Conservation (phyloP, 192 early-diverging fungal species). For the Pilaira anomala region DNA sequence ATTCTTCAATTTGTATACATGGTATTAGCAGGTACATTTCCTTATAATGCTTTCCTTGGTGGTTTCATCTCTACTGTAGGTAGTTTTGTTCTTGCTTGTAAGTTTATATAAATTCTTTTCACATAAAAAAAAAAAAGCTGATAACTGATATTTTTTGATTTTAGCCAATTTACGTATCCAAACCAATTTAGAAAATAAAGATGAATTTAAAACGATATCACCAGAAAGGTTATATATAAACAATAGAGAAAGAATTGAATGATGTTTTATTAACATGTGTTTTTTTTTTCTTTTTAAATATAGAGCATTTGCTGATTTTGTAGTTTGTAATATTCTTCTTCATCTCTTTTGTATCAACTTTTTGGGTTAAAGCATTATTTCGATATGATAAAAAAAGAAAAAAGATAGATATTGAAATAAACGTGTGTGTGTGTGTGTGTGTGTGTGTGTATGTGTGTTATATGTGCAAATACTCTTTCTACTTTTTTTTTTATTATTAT, state of each 20-base stretch:
- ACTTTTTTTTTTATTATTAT: too few relatives aligned
- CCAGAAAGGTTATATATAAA: slow-evolving; percentile 66
- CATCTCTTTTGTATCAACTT: slow-evolving; percentile 92
- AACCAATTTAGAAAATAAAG: slow-evolving; percentile 76
- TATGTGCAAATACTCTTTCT: too few relatives aligned
- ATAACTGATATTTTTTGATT: not conserved
- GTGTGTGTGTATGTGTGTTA: too few relatives aligned
- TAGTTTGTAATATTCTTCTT: slow-evolving; percentile 78
- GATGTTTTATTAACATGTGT: not conserved
- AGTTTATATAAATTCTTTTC: slow-evolving; percentile 45
- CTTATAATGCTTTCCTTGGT: slow-evolving; percentile 96
- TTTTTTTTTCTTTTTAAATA: too few relatives aligned
- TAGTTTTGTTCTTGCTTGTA: slow-evolving; percentile 87
- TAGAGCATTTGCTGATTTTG: slow-evolving; percentile 94
- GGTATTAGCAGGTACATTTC: slow-evolving; percentile 83
- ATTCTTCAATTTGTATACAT: slow-evolving; percentile 89
- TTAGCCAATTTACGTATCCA: slow-evolving; percentile 92
- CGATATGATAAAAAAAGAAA: not conserved
- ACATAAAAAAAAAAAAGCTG: not conserved
- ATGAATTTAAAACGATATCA: slow-evolving; percentile 64
- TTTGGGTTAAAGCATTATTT: slow-evolving; percentile 63
- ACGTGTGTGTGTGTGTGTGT: too few relatives aligned
- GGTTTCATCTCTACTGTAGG: slow-evolving; percentile 93
- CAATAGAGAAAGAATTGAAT: not conserved
- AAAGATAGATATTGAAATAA: slow-evolving; percentile 2